These are phyloP conservation scores for Aspergillus unguis DNA, from an alignment of 2,329 filamentous ascomycete species.

Conservation along the genomic window DNA sequence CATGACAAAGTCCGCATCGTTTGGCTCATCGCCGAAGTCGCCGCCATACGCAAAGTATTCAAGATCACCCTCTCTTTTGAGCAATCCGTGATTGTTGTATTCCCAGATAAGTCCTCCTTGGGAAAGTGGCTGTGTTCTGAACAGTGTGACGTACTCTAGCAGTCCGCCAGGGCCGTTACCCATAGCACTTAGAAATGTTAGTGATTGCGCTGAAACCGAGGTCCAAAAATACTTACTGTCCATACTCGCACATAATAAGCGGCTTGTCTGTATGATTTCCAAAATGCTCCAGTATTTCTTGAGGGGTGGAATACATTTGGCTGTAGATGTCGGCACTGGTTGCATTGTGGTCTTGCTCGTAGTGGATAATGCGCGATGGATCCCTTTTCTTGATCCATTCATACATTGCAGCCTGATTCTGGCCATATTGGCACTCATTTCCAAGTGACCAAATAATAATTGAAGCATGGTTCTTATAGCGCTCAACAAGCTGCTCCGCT, in stretches of 20 bases:
- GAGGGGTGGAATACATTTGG: slow-evolving; percentile 62
- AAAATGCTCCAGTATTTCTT: slow-evolving; percentile 47
- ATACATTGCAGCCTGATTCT: slow-evolving; percentile 67
- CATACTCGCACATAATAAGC: slow-evolving; percentile 50
- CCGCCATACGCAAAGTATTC: slow-evolving; percentile 60
- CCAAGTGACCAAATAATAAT: slow-evolving; percentile 71
- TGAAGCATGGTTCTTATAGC: slow-evolving; percentile 69
- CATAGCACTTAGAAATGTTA: slow-evolving; percentile 52
- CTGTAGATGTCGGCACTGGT: slow-evolving; percentile 64
- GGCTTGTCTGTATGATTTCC: slow-evolving; percentile 37
- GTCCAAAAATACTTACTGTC: slow-evolving; percentile 30
- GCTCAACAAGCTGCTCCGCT: slow-evolving; percentile 59
- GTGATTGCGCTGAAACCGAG: not conserved
- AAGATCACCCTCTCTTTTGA: slow-evolving; percentile 29
- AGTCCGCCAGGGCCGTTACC: slow-evolving; percentile 70
- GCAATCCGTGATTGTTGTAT: slow-evolving; percentile 61
- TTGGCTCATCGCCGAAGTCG: slow-evolving; percentile 60
- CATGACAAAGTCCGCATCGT: slow-evolving; percentile 62
- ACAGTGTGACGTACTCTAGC: slow-evolving; percentile 64
- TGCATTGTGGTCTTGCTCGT: slow-evolving; percentile 62
- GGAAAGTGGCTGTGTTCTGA: slow-evolving; percentile 58
- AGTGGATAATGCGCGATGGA: slow-evolving; percentile 59
- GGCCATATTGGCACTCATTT: slow-evolving; percentile 69
- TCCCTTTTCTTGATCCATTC: slow-evolving; percentile 58
- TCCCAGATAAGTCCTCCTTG: slow-evolving; percentile 68